Evolutionary conservation across 2,329 filamentous ascomycete genomes (phyloP), one percentile per base, ranked within the genome.

Genomic region (Colletotrichum brevisporum): DNA sequence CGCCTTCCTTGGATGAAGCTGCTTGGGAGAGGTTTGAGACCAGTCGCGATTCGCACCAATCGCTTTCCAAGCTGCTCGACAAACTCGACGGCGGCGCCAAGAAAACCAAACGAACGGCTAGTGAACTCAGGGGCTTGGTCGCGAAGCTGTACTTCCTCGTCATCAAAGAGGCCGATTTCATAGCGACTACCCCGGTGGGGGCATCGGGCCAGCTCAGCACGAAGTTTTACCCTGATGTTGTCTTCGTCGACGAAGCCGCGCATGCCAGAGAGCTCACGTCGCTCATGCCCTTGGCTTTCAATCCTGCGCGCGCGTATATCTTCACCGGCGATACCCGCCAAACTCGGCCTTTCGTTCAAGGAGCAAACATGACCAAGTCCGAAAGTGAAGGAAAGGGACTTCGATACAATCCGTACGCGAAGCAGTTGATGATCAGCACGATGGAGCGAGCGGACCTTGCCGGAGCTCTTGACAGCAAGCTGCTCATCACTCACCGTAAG

Each of bases 141-240:
- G 74, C 78, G 0, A 63, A 68, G 1, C 74, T 85, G 0, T 86
- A 86, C 63, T 73, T 75, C 1, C 76, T 78, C 2, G 80, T 83
- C 0, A 73, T 85, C 0, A 70, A 69, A 2, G 72, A 78, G 3
- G 78, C 81, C 0, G 83, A 85, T 54, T 85, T 85, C 59, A 76
- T 86, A 2, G 83, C 83, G 0, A 83, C 83, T 0, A 85, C 84
- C 1, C 83, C 84, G 0, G 83, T 84, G 1, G 82, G 83, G 3
- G 80, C 82, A 0, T 57, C 66, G 9, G 66, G 66, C 1, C 52
- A 69, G 0, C 83, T 85, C 41, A 72, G 77, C 0, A 77, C 75
- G 2, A 75, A 94, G 6, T 94, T 94, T 39, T 91, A 92, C 71
- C 93, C 94, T 0, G 92, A 96, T 73, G 90, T 97, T 71, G 89